phyloP scores from a whole-genome alignment of 2,329 filamentous ascomycete species.

The Aspergillus caelatus region DNA sequence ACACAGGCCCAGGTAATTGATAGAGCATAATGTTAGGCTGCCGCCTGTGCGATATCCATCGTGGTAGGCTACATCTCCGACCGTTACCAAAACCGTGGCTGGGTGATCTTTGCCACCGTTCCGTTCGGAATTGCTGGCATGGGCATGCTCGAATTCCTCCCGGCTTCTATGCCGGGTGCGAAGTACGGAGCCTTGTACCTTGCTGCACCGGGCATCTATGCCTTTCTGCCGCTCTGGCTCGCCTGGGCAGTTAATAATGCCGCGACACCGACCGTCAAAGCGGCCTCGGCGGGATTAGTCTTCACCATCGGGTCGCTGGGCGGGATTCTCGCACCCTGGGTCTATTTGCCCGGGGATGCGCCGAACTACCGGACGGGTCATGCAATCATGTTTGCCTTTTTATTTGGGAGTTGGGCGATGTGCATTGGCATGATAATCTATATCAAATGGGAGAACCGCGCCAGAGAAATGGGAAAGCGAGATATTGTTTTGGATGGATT shows the following conservation, averaged over 20 bases:
- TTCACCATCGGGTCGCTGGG: conserved; percentile 7
- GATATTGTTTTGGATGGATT: conserved; percentile 3
- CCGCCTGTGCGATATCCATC: conserved; percentile 8
- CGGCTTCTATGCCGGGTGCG: not conserved
- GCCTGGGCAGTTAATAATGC: conserved; percentile 12
- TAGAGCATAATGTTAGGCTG: not conserved
- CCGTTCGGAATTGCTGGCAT: conserved; percentile 2
- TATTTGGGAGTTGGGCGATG: conserved; percentile 1
- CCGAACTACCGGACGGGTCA: conserved; percentile 10
- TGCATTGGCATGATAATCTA: not conserved
- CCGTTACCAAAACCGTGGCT: conserved; percentile 5
- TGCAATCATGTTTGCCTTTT: conserved; percentile 11
- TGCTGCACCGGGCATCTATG: conserved; percentile 5
- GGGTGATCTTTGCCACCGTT: not conserved
- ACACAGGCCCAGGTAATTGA: not conserved
- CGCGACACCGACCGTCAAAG: not conserved
- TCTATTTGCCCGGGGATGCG: conserved; percentile 9
- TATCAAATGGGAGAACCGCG: conserved; percentile 7
- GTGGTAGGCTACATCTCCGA: conserved; percentile 11
- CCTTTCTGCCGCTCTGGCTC: conserved; percentile 6
- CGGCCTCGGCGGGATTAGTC: conserved; percentile 1
- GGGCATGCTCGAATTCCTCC: conserved; percentile 9
- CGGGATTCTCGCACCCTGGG: conserved; percentile 10
- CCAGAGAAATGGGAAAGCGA: not conserved
- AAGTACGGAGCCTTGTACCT: conserved; percentile 12